phyloP scores from a whole-genome alignment of 2,329 filamentous ascomycete species.

The Torrubiellomyces zombiae region DNA sequence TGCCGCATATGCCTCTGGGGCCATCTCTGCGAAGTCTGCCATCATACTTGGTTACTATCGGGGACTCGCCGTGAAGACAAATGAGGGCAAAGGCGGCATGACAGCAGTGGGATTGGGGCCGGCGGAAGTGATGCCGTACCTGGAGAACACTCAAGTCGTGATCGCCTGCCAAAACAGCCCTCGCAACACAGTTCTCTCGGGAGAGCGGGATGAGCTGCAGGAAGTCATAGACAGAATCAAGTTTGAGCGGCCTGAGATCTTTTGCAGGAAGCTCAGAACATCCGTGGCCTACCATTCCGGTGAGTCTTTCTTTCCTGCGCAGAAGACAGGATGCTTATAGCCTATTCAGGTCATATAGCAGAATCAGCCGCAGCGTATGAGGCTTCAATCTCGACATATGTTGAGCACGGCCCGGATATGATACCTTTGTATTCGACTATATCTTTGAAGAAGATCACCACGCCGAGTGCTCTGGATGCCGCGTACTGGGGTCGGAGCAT shows the following conservation, averaged over 20 bases:
- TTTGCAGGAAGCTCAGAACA: slow-evolving; percentile 10
- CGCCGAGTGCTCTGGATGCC: too few species aligned
- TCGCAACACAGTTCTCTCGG: slow-evolving; percentile 12
- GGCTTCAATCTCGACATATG: too few species aligned
- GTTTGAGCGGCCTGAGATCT: slow-evolving; percentile 6
- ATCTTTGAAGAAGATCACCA: too few species aligned
- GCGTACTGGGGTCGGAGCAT: slow-evolving; percentile 6
- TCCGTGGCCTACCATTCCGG: slow-evolving; percentile 17
- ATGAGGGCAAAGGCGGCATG: slow-evolving; percentile 12
- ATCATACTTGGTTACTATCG: slow-evolving; percentile 19
- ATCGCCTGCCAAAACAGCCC: slow-evolving; percentile 16
- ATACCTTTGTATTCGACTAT: too few species aligned
- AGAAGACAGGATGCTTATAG: too few species aligned
- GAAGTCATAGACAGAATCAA: slow-evolving; percentile 10
- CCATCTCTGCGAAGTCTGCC: slow-evolving; percentile 24
- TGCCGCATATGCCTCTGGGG: slow-evolving; percentile 26
- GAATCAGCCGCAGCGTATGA: too few species aligned
- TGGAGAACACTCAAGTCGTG: slow-evolving; percentile 6
- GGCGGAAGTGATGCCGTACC: slow-evolving; percentile 9
- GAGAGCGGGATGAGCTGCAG: slow-evolving; percentile 8
- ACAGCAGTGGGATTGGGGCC: slow-evolving; percentile 16
- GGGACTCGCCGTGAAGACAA: slow-evolving; percentile 7
- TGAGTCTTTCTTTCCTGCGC: too few species aligned
- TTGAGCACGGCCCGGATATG: too few species aligned
- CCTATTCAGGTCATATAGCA: too few species aligned